phyloP scores from a whole-genome alignment of 2,329 filamentous ascomycete genomes.

The Endothia cerciana region DNA sequence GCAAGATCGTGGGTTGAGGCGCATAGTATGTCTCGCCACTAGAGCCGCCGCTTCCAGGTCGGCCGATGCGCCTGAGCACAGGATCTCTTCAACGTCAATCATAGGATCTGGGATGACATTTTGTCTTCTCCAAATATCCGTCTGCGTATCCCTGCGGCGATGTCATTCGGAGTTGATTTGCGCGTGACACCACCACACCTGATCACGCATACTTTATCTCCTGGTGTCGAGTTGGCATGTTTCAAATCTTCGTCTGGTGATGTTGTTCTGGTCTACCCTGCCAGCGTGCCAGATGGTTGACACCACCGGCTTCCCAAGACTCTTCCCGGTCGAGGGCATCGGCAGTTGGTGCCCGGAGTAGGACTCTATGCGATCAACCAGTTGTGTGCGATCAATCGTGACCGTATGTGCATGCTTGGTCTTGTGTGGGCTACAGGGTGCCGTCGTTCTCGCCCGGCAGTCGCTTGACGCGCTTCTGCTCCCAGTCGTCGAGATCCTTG shows the following conservation, averaged over 20 bases:
- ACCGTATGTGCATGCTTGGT: not conserved
- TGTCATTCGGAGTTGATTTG: slow-evolving; percentile 9
- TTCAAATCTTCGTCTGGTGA: slow-evolving; percentile 11
- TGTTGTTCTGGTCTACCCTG: not conserved
- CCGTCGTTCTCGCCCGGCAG: slow-evolving; percentile 90
- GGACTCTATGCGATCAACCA: slow-evolving; percentile 3
- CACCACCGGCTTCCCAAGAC: not conserved
- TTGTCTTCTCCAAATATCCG: slow-evolving; percentile 2
- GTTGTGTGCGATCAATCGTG: not conserved
- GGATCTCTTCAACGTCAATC: not conserved
- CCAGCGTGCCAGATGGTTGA: not conserved
- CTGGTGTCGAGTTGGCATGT: slow-evolving; percentile 4
- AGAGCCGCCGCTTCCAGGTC: not conserved
- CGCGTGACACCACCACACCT: slow-evolving; percentile 3
- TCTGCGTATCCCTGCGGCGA: slow-evolving; percentile 10
- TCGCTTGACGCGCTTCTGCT: slow-evolving; percentile 91
- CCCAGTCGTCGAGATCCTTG: slow-evolving; percentile 94
- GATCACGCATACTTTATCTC: slow-evolving; percentile 3
- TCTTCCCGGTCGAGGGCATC: not conserved
- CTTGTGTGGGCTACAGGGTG: slow-evolving; percentile 54
- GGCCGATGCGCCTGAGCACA: not conserved
- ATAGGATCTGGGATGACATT: slow-evolving; percentile 9
- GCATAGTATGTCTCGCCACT: slow-evolving; percentile 8
- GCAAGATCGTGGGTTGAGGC: not conserved
- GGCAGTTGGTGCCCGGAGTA: not conserved